Base-by-base conservation (phyloP, 2,329 filamentous ascomycete species). In the Aspergillus cejpii region DNA sequence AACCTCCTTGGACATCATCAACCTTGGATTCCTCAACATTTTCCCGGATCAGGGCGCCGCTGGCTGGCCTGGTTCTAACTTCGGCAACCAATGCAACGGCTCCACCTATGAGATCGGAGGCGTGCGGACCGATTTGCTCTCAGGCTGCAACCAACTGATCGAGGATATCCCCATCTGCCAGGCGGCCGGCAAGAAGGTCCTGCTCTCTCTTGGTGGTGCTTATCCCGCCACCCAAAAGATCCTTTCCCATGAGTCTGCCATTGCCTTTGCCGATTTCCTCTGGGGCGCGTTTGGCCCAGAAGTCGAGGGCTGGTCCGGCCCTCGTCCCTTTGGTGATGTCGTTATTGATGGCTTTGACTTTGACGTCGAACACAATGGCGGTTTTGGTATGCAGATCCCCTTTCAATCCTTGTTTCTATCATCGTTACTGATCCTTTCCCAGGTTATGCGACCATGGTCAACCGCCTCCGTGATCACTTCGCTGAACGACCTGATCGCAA, bases 301-400 rank as follows among this genome's bases (percentile, higher is more conserved):
- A 3, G 56, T 57, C 2, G 46, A 54, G 17, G 38, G 24, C 3
- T 69, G 67, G 62, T 44, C 53, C n/a, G 60, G 64, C 40, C 70
- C 73, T 48, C 69, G 74, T 47, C 74, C 75, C 1, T 76, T 76
- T 48, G 69, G 70, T 0, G 56, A 69, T 45, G 64, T 62, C 27
- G 55, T 62, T 1, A 60, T 78, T 7, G 74, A 78, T 57, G 75
- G 75, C 3, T 77, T 77, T 44, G 75, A 78, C 56, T 67, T 78
- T 40, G 74, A 77, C 54, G 70, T 67, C 21, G 64, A 68, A 48
- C 49, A 61, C 41, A 58, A 61, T 28, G 57, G 61, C 17, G 47
- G 37, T 14, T 48, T 46, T 43, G 64, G 65, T 68, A 58, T 42
- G 60, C 47, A 8, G 10, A 1, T 14, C 1, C 6, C 2, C 24